phyloP scores from a whole-genome alignment of 805 yeast species.

The Grigorovia yakushimaensis region DNA sequence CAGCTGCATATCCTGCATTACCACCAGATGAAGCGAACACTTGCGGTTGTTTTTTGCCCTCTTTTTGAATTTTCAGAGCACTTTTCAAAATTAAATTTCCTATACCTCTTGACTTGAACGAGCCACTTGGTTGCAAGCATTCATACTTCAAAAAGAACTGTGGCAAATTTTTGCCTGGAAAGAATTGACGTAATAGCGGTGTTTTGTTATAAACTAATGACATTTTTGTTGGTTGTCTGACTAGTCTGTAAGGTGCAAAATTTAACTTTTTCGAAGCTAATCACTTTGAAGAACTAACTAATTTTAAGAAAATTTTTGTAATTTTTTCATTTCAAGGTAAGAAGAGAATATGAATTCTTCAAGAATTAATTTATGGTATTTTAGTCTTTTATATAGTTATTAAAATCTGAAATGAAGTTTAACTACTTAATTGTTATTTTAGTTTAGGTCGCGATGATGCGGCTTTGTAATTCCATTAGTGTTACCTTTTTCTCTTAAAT shows the following conservation, averaged over 20 bases:
- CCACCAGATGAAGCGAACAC: slow-evolving; percentile 49
- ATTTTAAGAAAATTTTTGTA: too few species aligned
- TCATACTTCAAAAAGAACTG: slow-evolving; percentile 41
- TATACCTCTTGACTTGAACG: slow-evolving; percentile 48
- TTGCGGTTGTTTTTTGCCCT: slow-evolving; percentile 25
- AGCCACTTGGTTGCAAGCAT: slow-evolving; percentile 46
- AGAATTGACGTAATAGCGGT: slow-evolving; percentile 15
- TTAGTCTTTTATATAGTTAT: too few species aligned
- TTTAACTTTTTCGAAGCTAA: too few species aligned
- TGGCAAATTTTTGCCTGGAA: slow-evolving; percentile 10
- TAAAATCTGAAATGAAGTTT: background rate
- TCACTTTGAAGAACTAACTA: too few species aligned
- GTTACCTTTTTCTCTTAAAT: background rate
- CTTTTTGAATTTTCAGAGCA: slow-evolving; percentile 23
- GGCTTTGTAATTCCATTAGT: background rate
- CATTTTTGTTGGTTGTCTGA: too few species aligned
- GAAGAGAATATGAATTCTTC: too few species aligned
- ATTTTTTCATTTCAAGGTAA: too few species aligned
- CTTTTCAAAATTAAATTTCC: slow-evolving; percentile 37
- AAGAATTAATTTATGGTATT: too few species aligned
- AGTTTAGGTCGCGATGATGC: background rate
- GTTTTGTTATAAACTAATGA: slow-evolving; percentile 18
- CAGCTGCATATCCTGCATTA: slow-evolving; percentile 38
- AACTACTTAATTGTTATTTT: background rate
- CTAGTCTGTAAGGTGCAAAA: too few species aligned